Evolutionary conservation across 345 rosid genomes (phyloP).

Genomic region (Eucalyptus polybractea): DNA sequence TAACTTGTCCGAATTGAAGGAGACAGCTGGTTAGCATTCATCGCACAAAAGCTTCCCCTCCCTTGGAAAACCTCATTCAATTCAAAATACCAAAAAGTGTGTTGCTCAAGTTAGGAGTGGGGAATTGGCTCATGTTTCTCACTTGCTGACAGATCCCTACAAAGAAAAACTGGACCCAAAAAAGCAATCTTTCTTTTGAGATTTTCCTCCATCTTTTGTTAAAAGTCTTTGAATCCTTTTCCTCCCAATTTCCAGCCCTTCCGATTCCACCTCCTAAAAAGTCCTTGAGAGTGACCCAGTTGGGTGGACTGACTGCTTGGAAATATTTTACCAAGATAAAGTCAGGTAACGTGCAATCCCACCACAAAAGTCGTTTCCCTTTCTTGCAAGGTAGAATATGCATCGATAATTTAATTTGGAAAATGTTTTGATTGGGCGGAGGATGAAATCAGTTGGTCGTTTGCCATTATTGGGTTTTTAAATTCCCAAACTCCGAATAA

Average conservation of each 20-base stretch:
- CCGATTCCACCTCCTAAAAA: conserved; percentile 1
- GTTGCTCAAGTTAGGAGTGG: background rate
- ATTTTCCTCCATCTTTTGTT: background rate
- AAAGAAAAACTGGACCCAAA: background rate
- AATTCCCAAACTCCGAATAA: background rate
- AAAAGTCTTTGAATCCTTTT: background rate
- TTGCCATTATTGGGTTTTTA: background rate
- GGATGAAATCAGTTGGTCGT: background rate
- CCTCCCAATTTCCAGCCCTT: background rate
- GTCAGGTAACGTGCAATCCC: background rate
- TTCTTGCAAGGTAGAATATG: conserved; percentile 9
- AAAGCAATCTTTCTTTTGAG: background rate
- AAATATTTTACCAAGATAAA: background rate
- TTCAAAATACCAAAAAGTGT: background rate
- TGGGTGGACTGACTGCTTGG: background rate
- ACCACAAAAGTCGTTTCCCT: conserved; percentile 41
- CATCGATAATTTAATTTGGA: background rate
- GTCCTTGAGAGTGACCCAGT: conserved; percentile 30
- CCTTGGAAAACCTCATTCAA: background rate
- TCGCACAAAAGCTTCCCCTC: background rate
- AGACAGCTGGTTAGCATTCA: conserved; percentile 5
- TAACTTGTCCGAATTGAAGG: conserved; percentile 25
- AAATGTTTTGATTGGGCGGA: background rate
- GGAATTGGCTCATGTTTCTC: background rate
- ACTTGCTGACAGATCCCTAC: background rate